Evolutionary conservation across 2,329 filamentous ascomycete species (phyloP).

Genomic region (Aspergillus piperis): DNA sequence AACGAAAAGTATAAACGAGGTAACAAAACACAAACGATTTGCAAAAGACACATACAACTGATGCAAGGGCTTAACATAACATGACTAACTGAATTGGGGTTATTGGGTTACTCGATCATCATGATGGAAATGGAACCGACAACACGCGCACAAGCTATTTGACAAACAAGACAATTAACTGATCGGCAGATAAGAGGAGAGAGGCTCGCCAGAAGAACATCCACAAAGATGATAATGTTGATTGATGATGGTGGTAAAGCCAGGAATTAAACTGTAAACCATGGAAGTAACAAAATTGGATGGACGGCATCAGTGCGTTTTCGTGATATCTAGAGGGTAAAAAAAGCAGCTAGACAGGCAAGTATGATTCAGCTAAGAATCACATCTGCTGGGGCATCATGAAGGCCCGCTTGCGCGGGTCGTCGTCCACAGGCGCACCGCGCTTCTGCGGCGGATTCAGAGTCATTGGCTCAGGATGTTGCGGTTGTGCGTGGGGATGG

Average conservation of each 20-base stretch:
- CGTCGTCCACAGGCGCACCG: slow-evolving; percentile 17
- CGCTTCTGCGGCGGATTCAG: slow-evolving; percentile 25
- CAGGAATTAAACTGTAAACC: neutral
- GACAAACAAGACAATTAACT: neutral
- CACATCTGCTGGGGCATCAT: slow-evolving; percentile 22
- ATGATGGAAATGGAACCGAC: neutral
- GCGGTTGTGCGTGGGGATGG: slow-evolving; percentile 19
- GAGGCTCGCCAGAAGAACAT: neutral
- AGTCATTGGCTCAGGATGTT: slow-evolving; percentile 18
- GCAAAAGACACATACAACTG: neutral
- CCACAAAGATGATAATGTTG: neutral
- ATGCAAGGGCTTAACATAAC: neutral
- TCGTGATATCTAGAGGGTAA: neutral
- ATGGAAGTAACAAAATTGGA: neutral
- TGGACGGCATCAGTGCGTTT: neutral
- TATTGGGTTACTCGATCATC: neutral
- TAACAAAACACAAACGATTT: too few relatives aligned
- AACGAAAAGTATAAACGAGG: too few relatives aligned
- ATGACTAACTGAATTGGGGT: too few relatives aligned
- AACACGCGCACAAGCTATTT: neutral
- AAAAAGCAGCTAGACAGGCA: neutral
- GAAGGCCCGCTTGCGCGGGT: slow-evolving; percentile 25
- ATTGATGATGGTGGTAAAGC: too few relatives aligned
- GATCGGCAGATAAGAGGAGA: neutral
- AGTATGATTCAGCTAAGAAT: neutral